These are phyloP conservation scores for Colletotrichum eremochloae DNA, from an alignment of 2,329 filamentous ascomycete species.

Conservation along the genomic window DNA sequence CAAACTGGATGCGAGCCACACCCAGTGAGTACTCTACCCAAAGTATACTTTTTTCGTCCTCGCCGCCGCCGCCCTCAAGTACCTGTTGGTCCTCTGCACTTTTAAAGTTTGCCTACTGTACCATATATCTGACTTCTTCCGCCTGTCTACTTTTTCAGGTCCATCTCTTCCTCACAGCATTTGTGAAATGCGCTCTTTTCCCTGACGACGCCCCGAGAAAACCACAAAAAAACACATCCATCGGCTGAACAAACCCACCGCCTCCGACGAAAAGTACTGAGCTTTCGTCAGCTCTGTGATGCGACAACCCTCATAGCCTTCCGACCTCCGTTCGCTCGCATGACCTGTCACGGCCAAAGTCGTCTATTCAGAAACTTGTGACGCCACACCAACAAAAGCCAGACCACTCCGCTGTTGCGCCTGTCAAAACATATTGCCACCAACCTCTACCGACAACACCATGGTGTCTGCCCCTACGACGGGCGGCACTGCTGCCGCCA, in stretches of 20 bases:
- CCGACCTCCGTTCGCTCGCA: conserved; percentile 28
- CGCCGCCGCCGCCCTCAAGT: not conserved
- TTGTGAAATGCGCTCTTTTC: conserved; percentile 14
- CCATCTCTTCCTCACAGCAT: conserved; percentile 16
- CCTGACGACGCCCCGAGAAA: conserved; percentile 2
- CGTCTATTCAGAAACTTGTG: conserved; percentile 17
- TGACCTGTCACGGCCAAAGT: conserved; percentile 20
- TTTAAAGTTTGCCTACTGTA: conserved; percentile 23
- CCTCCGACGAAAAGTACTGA: not conserved
- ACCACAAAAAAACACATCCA: not conserved
- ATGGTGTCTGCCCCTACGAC: conserved; percentile 59
- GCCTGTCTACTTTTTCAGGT: conserved; percentile 9
- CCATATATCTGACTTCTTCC: conserved; percentile 37
- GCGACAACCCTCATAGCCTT: conserved; percentile 30
- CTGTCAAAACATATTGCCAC: conserved; percentile 19
- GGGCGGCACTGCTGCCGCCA: conserved; percentile 53
- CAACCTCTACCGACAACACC: conserved; percentile 42
- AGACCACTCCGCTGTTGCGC: conserved; percentile 14
- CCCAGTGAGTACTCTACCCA: conserved; percentile 17
- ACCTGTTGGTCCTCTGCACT: conserved; percentile 9
- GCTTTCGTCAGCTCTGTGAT: conserved; percentile 21
- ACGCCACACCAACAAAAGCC: conserved; percentile 24
- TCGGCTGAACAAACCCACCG: not conserved
- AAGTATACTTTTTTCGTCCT: not conserved
- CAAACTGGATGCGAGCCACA: conserved; percentile 4